Evolutionary conservation across 805 yeast species (phyloP).

Genomic region (Myxozyma neglecta): DNA sequence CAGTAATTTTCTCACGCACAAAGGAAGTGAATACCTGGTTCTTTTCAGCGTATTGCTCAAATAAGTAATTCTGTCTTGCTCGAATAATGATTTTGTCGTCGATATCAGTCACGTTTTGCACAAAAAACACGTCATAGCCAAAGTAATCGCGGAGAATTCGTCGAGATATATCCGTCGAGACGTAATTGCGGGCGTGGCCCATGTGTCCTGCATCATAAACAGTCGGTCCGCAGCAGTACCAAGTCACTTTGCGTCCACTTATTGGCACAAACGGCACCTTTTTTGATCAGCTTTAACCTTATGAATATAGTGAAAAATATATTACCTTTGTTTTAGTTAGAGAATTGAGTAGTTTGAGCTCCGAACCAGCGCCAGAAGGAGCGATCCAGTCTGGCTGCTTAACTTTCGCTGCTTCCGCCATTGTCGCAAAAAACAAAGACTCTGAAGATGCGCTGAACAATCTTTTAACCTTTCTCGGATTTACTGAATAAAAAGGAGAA

Average conservation of each 20-base stretch:
- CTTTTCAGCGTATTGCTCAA: slow-evolving; percentile 54
- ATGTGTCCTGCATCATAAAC: slow-evolving; percentile 94
- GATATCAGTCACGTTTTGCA: slow-evolving; percentile 97
- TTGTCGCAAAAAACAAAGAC: neutral
- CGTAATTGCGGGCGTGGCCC: slow-evolving; percentile 97
- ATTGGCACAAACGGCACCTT: slow-evolving; percentile 59
- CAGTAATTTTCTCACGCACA: slow-evolving; percentile 45
- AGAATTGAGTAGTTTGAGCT: slow-evolving; percentile 39
- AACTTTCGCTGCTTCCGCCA: neutral
- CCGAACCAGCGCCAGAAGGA: slow-evolving; percentile 39
- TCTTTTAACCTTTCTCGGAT: neutral
- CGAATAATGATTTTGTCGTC: slow-evolving; percentile 95
- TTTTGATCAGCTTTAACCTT: neutral
- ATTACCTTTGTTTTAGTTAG: slow-evolving; percentile 77
- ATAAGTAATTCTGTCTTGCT: slow-evolving; percentile 85
- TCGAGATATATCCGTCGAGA: slow-evolving; percentile 88
- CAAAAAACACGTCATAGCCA: slow-evolving; percentile 82
- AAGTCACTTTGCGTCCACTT: slow-evolving; percentile 61
- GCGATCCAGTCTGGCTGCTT: slow-evolving; percentile 56
- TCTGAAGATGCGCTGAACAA: neutral
- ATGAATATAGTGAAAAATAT: too few relatives aligned
- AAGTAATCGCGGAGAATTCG: slow-evolving; percentile 86
- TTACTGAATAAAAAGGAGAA: neutral
- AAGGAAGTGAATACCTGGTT: slow-evolving; percentile 40
- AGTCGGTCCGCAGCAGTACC: slow-evolving; percentile 99